phyloP scores from a whole-genome alignment of 148 eudicot species.

The Vaccinium darrowii region DNA sequence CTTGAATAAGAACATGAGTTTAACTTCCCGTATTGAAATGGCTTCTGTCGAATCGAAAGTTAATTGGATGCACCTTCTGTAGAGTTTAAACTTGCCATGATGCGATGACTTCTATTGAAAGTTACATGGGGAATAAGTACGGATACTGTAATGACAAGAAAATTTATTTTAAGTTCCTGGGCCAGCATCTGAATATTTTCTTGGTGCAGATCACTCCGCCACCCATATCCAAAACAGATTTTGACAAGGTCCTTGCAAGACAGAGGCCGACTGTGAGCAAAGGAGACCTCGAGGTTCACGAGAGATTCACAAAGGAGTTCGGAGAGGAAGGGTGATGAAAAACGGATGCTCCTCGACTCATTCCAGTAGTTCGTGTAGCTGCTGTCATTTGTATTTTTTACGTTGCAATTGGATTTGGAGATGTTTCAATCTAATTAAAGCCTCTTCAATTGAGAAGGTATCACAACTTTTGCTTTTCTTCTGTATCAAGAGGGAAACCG shows the following conservation, averaged over 20 bases:
- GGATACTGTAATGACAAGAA: not conserved
- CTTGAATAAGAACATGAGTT: not conserved
- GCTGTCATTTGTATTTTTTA: constrained; percentile 18
- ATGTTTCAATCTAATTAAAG: constrained; percentile 17
- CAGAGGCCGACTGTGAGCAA: constrained; percentile 98
- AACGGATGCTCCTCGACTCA: not conserved
- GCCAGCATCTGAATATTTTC: not conserved
- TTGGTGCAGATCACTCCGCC: constrained; percentile 77
- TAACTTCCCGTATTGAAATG: not conserved
- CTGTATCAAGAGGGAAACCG: constrained; percentile 10
- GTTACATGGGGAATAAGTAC: not conserved
- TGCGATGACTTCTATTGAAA: not conserved
- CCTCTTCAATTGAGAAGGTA: constrained; percentile 6
- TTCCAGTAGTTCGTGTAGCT: not conserved
- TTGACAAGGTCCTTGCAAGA: constrained; percentile 90
- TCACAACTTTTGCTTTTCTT: constrained; percentile 1
- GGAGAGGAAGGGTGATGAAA: constrained; percentile 83
- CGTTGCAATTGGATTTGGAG: constrained; percentile 15
- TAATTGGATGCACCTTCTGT: not conserved
- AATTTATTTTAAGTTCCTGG: not conserved
- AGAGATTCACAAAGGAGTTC: constrained; percentile 90
- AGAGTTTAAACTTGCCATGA: not conserved
- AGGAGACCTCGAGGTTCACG: constrained; percentile 88
- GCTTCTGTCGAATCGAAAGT: not conserved
- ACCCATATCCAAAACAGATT: constrained; percentile 78